These are phyloP conservation scores for Penicillium glabrum DNA, from an alignment of 2,329 filamentous ascomycete genomes.

Conservation along the genomic window DNA sequence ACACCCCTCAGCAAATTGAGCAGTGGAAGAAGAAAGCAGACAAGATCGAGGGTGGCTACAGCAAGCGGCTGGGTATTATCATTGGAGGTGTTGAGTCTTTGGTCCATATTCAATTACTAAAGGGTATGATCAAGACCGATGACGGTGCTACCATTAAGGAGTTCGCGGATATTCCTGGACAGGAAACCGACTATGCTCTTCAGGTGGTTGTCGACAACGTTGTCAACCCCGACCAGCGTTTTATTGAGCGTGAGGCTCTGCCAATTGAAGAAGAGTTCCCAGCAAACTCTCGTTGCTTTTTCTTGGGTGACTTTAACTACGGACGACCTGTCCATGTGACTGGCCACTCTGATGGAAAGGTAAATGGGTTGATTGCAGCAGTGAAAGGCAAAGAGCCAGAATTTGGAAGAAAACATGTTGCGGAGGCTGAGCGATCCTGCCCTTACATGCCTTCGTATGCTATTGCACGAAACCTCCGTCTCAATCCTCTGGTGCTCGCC, in stretches of 20 bases:
- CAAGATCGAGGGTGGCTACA: constrained; percentile 82
- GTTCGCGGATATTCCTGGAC: constrained; percentile 79
- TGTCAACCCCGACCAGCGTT: constrained; percentile 85
- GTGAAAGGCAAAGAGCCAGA: constrained; percentile 73
- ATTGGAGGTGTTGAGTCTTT: constrained; percentile 85
- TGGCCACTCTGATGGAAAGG: constrained; percentile 71
- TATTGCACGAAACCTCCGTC: constrained; percentile 76
- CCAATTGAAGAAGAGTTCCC: constrained; percentile 93
- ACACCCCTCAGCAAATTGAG: constrained; percentile 72
- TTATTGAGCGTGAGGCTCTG: constrained; percentile 84
- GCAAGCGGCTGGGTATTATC: constrained; percentile 83
- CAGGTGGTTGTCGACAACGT: constrained; percentile 90
- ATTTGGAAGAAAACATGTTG: constrained; percentile 74
- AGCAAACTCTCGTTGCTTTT: constrained; percentile 78
- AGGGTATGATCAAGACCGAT: constrained; percentile 85
- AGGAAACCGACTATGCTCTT: constrained; percentile 86
- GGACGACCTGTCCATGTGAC: constrained; percentile 84
- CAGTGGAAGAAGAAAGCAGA: constrained; percentile 82
- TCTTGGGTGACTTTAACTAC: constrained; percentile 90
- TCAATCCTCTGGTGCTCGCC: constrained; percentile 85
- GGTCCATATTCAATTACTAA: constrained; percentile 90
- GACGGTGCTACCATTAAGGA: constrained; percentile 90
- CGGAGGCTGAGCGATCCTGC: constrained; percentile 65
- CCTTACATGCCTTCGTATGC: constrained; percentile 83
- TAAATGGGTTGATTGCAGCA: constrained; percentile 74